Conservation (phyloP, 129 eudicot genomes). For the Tagetes patula region DNA sequence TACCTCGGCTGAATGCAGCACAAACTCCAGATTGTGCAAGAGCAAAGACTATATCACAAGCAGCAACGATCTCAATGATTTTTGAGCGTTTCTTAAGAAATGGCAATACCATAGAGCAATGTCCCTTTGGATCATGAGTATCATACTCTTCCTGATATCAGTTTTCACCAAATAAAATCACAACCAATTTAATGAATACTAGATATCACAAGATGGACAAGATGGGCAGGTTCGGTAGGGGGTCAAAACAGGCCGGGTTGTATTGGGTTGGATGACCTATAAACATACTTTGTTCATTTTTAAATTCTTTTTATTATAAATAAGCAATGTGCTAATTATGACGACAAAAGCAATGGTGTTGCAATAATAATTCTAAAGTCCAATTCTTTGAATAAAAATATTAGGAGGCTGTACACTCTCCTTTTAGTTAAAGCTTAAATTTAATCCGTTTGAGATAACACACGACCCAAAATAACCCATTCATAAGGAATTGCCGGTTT, state of each 20-base stretch:
- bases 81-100: slow-evolving; percentile 77
- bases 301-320: neutral
- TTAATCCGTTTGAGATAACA: neutral
- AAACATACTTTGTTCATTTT: neutral
- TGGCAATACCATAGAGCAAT: slow-evolving; percentile 56
- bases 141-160: slow-evolving; percentile 74
- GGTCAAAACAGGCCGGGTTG: neutral
- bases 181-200: neutral
- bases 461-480: neutral
- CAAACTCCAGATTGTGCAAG: slow-evolving; percentile 94
- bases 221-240: neutral
- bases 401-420: neutral
- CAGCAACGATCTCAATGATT: slow-evolving; percentile 89
- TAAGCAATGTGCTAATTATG: neutral
- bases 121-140: slow-evolving; percentile 87
- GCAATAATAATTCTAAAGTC: neutral
- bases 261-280: neutral
- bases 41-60: slow-evolving; percentile 87
- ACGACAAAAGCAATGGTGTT: neutral
- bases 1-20: slow-evolving; percentile 96
- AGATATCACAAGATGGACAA: neutral
- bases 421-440: neutral
- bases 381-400: neutral
- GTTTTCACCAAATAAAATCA: slow-evolving; percentile 8
- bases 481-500: neutral